Base-by-base conservation (phyloP, 352 stramenopile genomes). In the Phytopythium montanum region DNA sequence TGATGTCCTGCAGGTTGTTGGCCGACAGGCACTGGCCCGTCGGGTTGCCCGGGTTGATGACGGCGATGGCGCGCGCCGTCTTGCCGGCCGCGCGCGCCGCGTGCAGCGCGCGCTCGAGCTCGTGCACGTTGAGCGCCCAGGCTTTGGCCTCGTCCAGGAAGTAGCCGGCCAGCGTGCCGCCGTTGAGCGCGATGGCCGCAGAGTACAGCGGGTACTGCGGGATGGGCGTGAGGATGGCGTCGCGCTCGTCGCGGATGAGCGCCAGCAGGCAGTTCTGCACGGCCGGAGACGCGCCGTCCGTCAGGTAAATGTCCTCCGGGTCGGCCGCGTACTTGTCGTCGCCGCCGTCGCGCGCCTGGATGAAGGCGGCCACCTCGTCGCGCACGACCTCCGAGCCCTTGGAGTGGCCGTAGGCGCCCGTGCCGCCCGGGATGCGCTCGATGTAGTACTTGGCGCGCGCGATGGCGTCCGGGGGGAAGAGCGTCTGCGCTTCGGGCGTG, bases 41-140 rank as follows among this genome's bases (percentile, higher is more conserved):
- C 1, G 98, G 98, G 79, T 99, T 99, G 59, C 98, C 98, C 28
- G 98, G 98, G 81, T 99, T 99, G 80, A 99, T 99, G 23, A 99
- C 80, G n/a, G 98, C 97, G 25, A 99, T 79, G 4, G 82, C 92
- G 53, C 96, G 90, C 34, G 98, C 88, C 14, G 87, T 95, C 68
- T 98, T 97, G 45, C 96, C 94, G 12, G 94, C 74, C 16, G 72
- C 69, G 41, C 85, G 84, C 16, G 95, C 95, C 58, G 98, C 78
- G 10, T 89, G 65, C 8, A 99, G 84, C 6, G 95, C 84, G 55
- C 89, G 81, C 61, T 93, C 76, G 26, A 99, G 73, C 71, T 99
- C 96, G 39, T 86, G 79, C 36, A 92, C 69, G 26, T 80, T 78
- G 52, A 96, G 81, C 36, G 70, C 80, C 98, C 98, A 99, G 46